Conservation (phyloP, 139 green algal species). For the Dunaliella sp. region DNA sequence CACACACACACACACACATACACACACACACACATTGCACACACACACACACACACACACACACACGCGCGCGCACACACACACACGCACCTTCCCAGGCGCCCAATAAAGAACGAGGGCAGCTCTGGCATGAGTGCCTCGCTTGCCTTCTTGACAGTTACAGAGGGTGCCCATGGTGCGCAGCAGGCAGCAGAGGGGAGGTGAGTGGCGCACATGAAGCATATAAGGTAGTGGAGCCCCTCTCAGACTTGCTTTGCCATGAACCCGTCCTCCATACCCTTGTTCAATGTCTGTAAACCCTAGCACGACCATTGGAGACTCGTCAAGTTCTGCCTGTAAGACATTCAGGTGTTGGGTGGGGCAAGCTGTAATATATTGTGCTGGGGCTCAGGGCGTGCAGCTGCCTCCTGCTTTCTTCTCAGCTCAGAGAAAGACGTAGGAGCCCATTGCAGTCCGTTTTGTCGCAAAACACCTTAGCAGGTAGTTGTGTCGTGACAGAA, state of each 20-base stretch:
- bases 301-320: not conserved
- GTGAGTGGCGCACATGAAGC: too few relatives aligned
- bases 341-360: too few relatives aligned
- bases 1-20: not conserved
- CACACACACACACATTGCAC: not conserved
- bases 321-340: not conserved
- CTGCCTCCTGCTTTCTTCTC: too few relatives aligned
- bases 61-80: not conserved
- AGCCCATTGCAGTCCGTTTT: too few relatives aligned
- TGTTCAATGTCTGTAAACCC: not conserved
- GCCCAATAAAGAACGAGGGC: not conserved
- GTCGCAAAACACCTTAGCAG: too few relatives aligned
- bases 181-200: not conserved
- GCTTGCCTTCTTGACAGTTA: not conserved
- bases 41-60: not conserved
- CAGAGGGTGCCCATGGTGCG: not conserved
- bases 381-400: too few relatives aligned
- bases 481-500: too few relatives aligned
- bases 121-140: not conserved
- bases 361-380: too few relatives aligned
- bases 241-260: not conserved
- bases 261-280: not conserved
- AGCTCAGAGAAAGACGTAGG: too few relatives aligned
- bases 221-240: too few relatives aligned
- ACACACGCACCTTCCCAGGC: not conserved